Evolutionary conservation across 306 rosid species (phyloP), one percentile per base, ranked within the genome.

Genomic region (Cucurbita ficifolia): DNA sequence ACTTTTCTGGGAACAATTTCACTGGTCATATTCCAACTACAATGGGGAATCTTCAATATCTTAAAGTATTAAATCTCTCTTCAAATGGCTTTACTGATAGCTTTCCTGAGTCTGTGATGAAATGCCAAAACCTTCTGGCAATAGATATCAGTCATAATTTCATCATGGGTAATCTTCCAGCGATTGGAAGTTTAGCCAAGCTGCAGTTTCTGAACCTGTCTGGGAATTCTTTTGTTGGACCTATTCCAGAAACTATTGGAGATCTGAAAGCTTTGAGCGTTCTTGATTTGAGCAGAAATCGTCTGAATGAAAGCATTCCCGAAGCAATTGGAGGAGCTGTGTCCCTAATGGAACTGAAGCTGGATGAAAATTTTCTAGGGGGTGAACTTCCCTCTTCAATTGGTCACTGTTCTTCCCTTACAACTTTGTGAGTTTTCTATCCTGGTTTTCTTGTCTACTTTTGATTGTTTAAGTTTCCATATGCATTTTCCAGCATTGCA

Each of bases 251-350:
- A 68, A 77, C 83, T 1, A 57, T 89, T 72, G 95, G 91, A 75
- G 88, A 83, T 62, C 71, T 90, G 70, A 87, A 85, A 79, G 70
- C 74, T 22, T 70, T 90, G 54, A 56, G 79, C 16, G 78, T 70
- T 78, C 91, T 94, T 74, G 97, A 94, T 77, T 78, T 94, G 86
- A 90, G 95, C 49, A 54, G 77, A 40, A 94, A 91, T 85, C 64
- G 50, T 60, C 81, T 94, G 10, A 88, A 79, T 5, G 96, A 96
- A 80, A 82, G 85, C 78, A 85, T 94, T 50, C 97, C 98, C 51
- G 39, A 43, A 75, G 92, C 89, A 73, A 85, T 94, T 79, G 90
- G 90, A 36, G 92, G 89, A 35, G 90, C 89, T 16, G 55, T 82
- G 67, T 86, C 92, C 60, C 77, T 94, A 84, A 81, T 82, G 80